These are phyloP conservation scores for Blastomyces percursus DNA, from an alignment of 2,329 filamentous ascomycete genomes.

Conservation along the genomic window DNA sequence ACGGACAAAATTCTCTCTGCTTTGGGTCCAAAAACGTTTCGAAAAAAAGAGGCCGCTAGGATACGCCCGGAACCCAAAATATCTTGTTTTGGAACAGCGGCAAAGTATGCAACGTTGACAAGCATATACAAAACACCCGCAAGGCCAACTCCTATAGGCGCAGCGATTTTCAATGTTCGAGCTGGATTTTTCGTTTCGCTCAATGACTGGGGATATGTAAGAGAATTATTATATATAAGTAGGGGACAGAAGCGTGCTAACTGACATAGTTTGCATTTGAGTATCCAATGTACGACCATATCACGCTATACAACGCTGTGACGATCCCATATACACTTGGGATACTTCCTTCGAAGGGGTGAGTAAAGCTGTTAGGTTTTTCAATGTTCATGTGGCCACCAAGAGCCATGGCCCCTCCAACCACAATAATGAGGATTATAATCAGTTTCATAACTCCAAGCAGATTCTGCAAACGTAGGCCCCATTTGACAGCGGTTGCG, in stretches of 20 bases:
- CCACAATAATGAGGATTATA: conserved; percentile 39
- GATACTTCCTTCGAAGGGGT: conserved; percentile 30
- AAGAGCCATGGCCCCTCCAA: conserved; percentile 33
- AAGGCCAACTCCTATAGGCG: conserved; percentile 43
- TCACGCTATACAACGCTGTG: conserved; percentile 50
- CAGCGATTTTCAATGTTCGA: conserved; percentile 48
- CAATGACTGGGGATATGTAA: conserved; percentile 28
- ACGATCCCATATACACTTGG: conserved; percentile 40
- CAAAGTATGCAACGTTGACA: conserved; percentile 49
- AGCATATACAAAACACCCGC: conserved; percentile 48
- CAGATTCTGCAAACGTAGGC: conserved; percentile 40
- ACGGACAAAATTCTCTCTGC: conserved; percentile 50
- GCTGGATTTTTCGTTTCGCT: conserved; percentile 48
- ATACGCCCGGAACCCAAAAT: conserved; percentile 44
- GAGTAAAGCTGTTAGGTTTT: conserved; percentile 28
- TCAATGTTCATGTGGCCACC: conserved; percentile 29
- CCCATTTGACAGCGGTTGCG: conserved; percentile 37
- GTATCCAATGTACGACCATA: conserved; percentile 52
- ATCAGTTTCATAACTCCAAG: conserved; percentile 42
- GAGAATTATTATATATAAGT: conserved; percentile 11
- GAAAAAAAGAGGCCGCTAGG: conserved; percentile 48
- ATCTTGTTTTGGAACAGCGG: conserved; percentile 46
- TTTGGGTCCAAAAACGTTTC: conserved; percentile 47
- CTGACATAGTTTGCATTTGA: conserved; percentile 52
- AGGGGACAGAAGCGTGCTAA: conserved; percentile 1